Percentiles rank a stretch among this genome's conserved stretches.
Conservation (phyloP, 169 alveolate species). For the Babesia ovata region DNA sequence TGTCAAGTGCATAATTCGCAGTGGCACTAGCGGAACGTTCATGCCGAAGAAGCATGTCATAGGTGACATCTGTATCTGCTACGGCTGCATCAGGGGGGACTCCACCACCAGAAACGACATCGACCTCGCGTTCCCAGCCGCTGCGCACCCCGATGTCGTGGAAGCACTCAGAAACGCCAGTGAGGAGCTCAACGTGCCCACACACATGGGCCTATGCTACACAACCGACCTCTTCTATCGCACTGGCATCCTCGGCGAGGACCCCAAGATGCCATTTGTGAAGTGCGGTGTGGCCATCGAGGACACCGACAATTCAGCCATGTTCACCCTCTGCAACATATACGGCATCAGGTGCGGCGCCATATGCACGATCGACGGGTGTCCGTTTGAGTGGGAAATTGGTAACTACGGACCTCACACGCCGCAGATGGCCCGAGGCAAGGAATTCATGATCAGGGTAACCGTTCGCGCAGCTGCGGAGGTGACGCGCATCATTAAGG, state of each 20-base stretch:
- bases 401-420: constrained; percentile 29
- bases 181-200: constrained; percentile 15
- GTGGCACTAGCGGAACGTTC: constrained; percentile 30
- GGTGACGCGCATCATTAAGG: constrained; percentile 17
- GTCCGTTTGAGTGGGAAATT: constrained; percentile 28
- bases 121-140: constrained; percentile 47
- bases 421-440: constrained; percentile 8
- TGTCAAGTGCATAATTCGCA: constrained; percentile 38
- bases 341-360: constrained; percentile 40
- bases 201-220: constrained; percentile 25
- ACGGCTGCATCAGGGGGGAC: constrained; percentile 47
- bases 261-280: constrained; percentile 13
- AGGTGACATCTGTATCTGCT: constrained; percentile 37
- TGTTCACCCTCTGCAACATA: constrained; percentile 19
- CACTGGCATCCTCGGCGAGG: constrained; percentile 11
- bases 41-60: constrained; percentile 10
- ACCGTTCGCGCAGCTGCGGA: constrained; percentile 27
- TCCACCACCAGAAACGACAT: constrained; percentile 8
- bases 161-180: constrained; percentile 44
- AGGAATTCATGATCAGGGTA: constrained; percentile 23
- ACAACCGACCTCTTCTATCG: constrained; percentile 49
- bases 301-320: constrained; percentile 44
- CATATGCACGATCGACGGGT: constrained; percentile 38
- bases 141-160: constrained; percentile 53
- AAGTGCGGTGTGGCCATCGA: constrained; percentile 44